Evolutionary conservation across 1,284 basidiomycete genomes (phyloP), one percentile per base, ranked within the genome.

Genomic region (Ustilago esculenta): DNA sequence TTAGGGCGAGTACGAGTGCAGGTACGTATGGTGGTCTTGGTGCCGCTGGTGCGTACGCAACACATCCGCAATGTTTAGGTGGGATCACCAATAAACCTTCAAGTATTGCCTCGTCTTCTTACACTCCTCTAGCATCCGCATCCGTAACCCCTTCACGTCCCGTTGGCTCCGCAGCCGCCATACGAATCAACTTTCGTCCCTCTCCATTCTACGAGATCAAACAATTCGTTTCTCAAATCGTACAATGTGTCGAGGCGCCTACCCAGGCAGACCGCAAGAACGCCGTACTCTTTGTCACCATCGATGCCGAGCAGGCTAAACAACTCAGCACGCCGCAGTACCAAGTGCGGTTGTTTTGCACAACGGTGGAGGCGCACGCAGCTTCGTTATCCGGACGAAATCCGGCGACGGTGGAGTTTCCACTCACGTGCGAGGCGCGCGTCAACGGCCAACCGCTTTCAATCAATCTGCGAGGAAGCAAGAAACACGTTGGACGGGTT

Each of bases 181-280:
- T 42, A 17, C 60, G 52, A 39, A 58, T 64, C 56, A 64, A 67
- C 46, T 79, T 79, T 37, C 64, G 64, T 24, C 49, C 73, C 5
- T 79, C 77, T 4, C 77, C 77, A 0, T 79, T 79, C 43, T 79
- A 67, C 50, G 72, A 79, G 46, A 57, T 74, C 49, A 58, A 63
- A 39, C 61, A 73, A n/a, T 72, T 69, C 29, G 69, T 76, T 14
- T 72, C 69, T 2, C 39, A 49, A 4, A 61, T 69, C 29, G 52
- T 73, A n/a, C 60, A 64, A 25, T 60, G 76, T 12, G 56, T 53
- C 14, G 77, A 77, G 27, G 76, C 73, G 5, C 70, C 69, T 0
- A 67, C 67, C 0, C 53, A 73, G 9, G 33, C 56, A 17, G 74
- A 72, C n/a, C 69, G 72, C 24, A 66, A 66, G 37, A 69, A 56